phyloP scores from a whole-genome alignment of 306 rosid species.

The Elaeagnus macrophylla region DNA sequence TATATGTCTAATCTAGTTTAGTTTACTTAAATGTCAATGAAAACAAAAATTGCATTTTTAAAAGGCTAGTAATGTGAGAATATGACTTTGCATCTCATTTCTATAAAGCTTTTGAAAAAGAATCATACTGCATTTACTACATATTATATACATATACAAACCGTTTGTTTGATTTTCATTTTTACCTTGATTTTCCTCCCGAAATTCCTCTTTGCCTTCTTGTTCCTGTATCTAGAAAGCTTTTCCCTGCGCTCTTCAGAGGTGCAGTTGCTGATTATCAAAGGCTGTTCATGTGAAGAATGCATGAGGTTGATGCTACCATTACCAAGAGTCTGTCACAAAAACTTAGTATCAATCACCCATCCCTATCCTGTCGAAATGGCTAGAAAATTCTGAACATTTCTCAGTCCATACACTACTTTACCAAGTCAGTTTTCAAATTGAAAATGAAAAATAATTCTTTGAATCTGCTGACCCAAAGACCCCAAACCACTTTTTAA shows the following conservation, averaged over 20 bases:
- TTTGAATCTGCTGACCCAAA: too few relatives aligned
- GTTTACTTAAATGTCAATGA: too few relatives aligned
- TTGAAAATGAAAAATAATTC: too few relatives aligned
- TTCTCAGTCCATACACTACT: constrained; percentile 22
- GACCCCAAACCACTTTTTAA: too few relatives aligned
- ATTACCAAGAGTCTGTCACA: constrained; percentile 75
- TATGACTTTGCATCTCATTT: not conserved
- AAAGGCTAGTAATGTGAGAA: not conserved
- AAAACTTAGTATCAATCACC: constrained; percentile 43
- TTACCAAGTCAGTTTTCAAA: constrained; percentile 6
- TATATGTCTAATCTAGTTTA: too few relatives aligned
- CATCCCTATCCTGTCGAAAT: constrained; percentile 28
- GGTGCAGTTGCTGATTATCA: constrained; percentile 47
- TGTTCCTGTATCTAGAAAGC: constrained; percentile 89
- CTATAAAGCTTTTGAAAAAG: not conserved
- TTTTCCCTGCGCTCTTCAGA: constrained; percentile 75
- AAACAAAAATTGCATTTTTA: too few relatives aligned
- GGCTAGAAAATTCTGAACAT: constrained; percentile 33
- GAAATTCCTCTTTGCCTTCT: constrained; percentile 85
- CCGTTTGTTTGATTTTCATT: not conserved
- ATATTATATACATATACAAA: not conserved
- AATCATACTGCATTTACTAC: not conserved
- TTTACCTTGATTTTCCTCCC: constrained; percentile 97
- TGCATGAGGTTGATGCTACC: constrained; percentile 37
- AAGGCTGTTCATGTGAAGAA: constrained; percentile 56